Evolutionary conservation across 495 filamentous ascomycete species (phyloP).

Genomic region (Penicillium simplicissimum): DNA sequence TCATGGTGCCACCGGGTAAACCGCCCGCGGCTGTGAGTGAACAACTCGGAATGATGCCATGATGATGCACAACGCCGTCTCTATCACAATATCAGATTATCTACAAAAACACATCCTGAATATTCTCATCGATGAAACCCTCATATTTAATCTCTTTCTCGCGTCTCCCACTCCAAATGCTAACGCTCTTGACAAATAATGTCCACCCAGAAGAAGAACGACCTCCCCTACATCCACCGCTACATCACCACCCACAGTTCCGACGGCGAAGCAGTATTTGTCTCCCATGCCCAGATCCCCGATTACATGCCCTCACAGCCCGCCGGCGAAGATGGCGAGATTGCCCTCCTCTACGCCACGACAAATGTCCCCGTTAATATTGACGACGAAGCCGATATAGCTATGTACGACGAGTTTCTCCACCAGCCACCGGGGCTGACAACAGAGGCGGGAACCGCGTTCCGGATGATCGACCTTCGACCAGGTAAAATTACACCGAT

Average conservation of each 20-base stretch:
- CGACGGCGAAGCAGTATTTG: constrained; percentile 42
- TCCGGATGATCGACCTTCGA: constrained; percentile 60
- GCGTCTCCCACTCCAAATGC: background rate
- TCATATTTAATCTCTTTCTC: background rate
- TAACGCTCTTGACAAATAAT: constrained; percentile 4
- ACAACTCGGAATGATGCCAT: constrained; percentile 20
- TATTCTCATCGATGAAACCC: background rate
- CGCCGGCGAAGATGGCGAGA: constrained; percentile 38
- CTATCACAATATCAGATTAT: background rate
- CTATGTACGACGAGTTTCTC: constrained; percentile 38
- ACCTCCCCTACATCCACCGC: constrained; percentile 40
- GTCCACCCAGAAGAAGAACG: constrained; percentile 21
- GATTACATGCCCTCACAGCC: constrained; percentile 33
- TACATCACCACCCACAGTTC: constrained; percentile 45
- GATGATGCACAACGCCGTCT: constrained; percentile 15
- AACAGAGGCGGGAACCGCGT: constrained; percentile 35
- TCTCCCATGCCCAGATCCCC: constrained; percentile 37
- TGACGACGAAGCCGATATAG: constrained; percentile 39
- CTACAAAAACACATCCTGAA: background rate
- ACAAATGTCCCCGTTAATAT: constrained; percentile 30
- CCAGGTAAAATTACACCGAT: constrained; percentile 65
- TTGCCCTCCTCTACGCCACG: constrained; percentile 43
- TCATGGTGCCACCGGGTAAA: background rate
- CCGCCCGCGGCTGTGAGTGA: background rate
- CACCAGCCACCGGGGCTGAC: constrained; percentile 36